Conservation (phyloP, 495 filamentous ascomycete species). For the Opeltia flavorubescens region DNA sequence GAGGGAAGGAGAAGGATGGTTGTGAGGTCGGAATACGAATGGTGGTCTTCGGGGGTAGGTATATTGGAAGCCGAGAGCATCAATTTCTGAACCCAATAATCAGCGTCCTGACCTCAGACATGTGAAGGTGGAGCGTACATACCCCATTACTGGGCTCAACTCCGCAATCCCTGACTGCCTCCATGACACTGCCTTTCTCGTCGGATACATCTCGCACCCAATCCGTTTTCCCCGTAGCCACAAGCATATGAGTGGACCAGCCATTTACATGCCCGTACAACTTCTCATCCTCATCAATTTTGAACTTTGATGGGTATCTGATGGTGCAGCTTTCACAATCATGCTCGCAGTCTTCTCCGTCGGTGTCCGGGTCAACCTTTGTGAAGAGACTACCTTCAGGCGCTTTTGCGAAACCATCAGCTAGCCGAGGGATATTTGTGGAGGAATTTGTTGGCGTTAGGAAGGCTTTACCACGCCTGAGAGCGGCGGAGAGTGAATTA, state of each 20-base stretch:
- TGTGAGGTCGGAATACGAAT: slow-evolving; percentile 50
- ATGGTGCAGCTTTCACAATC: slow-evolving; percentile 80
- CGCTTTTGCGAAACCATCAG: slow-evolving; percentile 27
- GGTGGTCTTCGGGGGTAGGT: slow-evolving; percentile 48
- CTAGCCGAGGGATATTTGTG: slow-evolving; percentile 11
- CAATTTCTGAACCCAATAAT: slow-evolving; percentile 39
- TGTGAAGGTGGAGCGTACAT: slow-evolving; percentile 18
- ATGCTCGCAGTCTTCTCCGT: slow-evolving; percentile 78
- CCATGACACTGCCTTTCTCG: slow-evolving; percentile 89
- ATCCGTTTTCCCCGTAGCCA: slow-evolving; percentile 89
- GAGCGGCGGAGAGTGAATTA: slow-evolving; percentile 6
- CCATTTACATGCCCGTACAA: slow-evolving; percentile 80
- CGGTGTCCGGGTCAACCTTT: slow-evolving; percentile 51
- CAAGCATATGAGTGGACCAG: slow-evolving; percentile 78
- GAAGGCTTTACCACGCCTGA: slow-evolving; percentile 9
- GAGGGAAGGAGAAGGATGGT: slow-evolving; percentile 76
- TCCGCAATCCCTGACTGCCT: slow-evolving; percentile 56
- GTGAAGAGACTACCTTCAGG: slow-evolving; percentile 27
- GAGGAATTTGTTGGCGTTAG: slow-evolving; percentile 10
- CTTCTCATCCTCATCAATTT: slow-evolving; percentile 61
- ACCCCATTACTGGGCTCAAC: slow-evolving; percentile 64
- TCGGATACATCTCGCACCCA: slow-evolving; percentile 86
- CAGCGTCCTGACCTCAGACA: neutral
- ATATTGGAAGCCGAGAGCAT: slow-evolving; percentile 95
- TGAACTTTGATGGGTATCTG: slow-evolving; percentile 59